Evolutionary conservation across 352 stramenopile species (phyloP).

Genomic region (Nothophytophthora sp.): DNA sequence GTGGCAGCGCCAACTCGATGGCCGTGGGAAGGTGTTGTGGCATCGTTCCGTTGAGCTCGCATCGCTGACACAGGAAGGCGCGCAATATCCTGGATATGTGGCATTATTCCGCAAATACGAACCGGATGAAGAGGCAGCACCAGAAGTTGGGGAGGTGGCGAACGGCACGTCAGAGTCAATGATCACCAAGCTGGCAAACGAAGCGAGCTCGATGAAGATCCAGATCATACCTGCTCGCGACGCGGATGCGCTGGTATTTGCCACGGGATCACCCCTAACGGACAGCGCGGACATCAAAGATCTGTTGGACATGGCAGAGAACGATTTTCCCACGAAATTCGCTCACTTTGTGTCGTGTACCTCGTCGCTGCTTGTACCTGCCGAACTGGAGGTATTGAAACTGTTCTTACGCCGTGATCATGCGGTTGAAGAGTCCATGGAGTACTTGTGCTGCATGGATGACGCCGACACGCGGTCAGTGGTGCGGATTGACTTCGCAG

Average conservation of each 20-base stretch:
- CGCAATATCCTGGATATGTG: constrained; percentile 13
- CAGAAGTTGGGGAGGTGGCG: not conserved
- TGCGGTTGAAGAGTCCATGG: constrained; percentile 51
- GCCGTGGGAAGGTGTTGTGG: constrained; percentile 8
- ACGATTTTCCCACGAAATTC: constrained; percentile 54
- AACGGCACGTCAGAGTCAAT: constrained; percentile 9
- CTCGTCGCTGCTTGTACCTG: constrained; percentile 38
- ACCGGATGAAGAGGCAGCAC: not conserved
- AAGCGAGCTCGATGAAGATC: constrained; percentile 7
- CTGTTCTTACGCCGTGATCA: constrained; percentile 42
- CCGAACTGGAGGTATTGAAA: constrained; percentile 43
- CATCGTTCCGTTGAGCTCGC: not conserved
- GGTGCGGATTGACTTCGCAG: constrained; percentile 66
- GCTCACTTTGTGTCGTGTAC: constrained; percentile 47
- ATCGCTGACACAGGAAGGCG: not conserved
- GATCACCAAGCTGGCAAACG: constrained; percentile 6
- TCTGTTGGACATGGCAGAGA: constrained; percentile 28
- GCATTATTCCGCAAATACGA: constrained; percentile 6
- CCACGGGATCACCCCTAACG: constrained; percentile 5
- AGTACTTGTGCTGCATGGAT: constrained; percentile 49
- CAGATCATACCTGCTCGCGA: constrained; percentile 1
- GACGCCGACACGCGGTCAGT: constrained; percentile 32
- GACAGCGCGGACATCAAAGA: constrained; percentile 16
- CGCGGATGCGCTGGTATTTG: constrained; percentile 16
- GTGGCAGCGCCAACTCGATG: constrained; percentile 15